These are phyloP conservation scores for Grifola frondosa DNA, from an alignment of 1,284 basidiomycete species.

Conservation along the genomic window DNA sequence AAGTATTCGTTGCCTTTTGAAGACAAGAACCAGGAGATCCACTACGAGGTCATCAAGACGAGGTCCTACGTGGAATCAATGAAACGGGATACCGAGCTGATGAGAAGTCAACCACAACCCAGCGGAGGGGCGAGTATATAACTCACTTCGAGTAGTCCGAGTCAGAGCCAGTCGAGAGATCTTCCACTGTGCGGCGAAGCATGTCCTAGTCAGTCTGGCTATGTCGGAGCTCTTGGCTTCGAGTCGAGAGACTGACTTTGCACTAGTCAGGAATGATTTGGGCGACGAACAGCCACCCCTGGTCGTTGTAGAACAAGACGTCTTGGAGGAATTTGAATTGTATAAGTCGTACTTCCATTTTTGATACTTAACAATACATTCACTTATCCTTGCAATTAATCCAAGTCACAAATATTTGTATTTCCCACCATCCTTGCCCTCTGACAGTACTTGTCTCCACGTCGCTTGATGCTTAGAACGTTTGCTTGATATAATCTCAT, in stretches of 20 bases:
- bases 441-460: too few species aligned
- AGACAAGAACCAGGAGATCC: conserved; percentile 98
- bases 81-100: conserved; percentile 36
- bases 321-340: too few species aligned
- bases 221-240: neutral
- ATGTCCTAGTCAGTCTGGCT: conserved; percentile 9
- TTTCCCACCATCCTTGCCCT: too few species aligned
- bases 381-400: too few species aligned
- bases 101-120: conserved; percentile 4
- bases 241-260: conserved; percentile 15
- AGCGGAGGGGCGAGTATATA: conserved; percentile 12
- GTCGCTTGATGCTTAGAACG: too few species aligned
- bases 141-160: conserved; percentile 86
- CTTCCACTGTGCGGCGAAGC: conserved; percentile 60
- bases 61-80: neutral
- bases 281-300: neutral
- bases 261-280: neutral
- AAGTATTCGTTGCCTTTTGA: conserved; percentile 99
- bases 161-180: conserved; percentile 82
- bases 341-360: too few species aligned
- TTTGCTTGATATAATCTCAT: too few species aligned
- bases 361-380: too few species aligned
- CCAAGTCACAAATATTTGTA: too few species aligned
- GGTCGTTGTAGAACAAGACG: too few species aligned
- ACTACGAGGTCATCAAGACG: conserved; percentile 50